phyloP scores from a whole-genome alignment of 106 monocot genomes.

The Allium cepa region DNA sequence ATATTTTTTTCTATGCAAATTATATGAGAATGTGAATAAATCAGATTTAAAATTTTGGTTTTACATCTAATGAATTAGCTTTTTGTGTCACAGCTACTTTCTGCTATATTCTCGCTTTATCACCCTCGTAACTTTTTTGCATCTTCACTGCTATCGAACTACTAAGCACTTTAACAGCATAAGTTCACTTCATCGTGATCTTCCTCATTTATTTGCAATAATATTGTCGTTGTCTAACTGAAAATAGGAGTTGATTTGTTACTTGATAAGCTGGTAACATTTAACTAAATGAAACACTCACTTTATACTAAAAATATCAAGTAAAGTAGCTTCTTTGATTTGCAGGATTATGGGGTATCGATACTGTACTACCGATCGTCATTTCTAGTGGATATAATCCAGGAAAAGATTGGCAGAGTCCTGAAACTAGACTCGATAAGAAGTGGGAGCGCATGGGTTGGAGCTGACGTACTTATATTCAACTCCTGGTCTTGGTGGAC shows the following conservation, averaged over 20 bases:
- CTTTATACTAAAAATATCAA: too few species aligned
- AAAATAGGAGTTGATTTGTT: neutral
- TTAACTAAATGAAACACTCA: too few species aligned
- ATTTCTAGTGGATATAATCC: constrained; percentile 73
- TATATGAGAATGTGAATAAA: too few species aligned
- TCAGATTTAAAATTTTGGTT: too few species aligned
- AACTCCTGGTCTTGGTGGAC: constrained; percentile 97
- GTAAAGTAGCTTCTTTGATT: too few species aligned
- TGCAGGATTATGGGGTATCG: constrained; percentile 55
- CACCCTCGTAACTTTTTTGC: neutral
- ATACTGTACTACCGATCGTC: constrained; percentile 48
- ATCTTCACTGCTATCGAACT: neutral
- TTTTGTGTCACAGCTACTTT: too few species aligned
- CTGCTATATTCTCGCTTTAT: too few species aligned
- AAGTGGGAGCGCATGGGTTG: constrained; percentile 48
- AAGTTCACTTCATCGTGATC: neutral
- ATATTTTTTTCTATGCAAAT: too few species aligned
- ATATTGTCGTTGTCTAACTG: neutral
- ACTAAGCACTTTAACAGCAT: neutral
- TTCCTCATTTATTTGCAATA: neutral
- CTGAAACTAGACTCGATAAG: constrained; percentile 75
- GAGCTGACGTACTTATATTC: constrained; percentile 67
- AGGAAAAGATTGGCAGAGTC: constrained; percentile 41
- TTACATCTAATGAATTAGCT: too few species aligned
- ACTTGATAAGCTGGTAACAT: neutral